phyloP scores from a whole-genome alignment of 352 stramenopile species.

The Thraustochytrium sp. region DNA sequence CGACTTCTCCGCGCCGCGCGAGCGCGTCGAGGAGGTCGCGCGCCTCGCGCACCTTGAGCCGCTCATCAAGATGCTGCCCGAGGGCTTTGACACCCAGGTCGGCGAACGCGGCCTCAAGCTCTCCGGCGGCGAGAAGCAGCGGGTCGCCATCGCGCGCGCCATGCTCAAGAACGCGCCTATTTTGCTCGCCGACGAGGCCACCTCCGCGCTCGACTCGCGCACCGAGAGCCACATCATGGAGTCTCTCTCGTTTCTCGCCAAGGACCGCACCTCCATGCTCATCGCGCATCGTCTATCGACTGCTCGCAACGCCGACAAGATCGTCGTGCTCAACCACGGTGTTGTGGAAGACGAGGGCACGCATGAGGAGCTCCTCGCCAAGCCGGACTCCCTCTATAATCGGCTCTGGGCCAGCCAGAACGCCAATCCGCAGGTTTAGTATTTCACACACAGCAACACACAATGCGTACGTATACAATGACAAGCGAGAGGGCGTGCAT shows the following conservation, averaged over 20 bases:
- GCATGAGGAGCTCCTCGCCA: slow-evolving; percentile 76
- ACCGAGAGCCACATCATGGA: slow-evolving; percentile 73
- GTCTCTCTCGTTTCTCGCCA: slow-evolving; percentile 61
- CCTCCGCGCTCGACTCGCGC: slow-evolving; percentile 66
- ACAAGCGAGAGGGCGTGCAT: no score
- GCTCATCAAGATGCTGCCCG: slow-evolving; percentile 73
- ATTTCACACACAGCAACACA: no score
- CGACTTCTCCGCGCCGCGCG: slow-evolving; percentile 61
- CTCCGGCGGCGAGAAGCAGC: slow-evolving; percentile 85
- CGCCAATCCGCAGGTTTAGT: not conserved
- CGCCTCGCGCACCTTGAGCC: slow-evolving; percentile 80
- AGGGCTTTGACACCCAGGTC: slow-evolving; percentile 83
- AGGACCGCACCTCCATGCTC: slow-evolving; percentile 66
- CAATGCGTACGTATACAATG: no score
- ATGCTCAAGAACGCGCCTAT: slow-evolving; percentile 81
- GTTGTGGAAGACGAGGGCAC: slow-evolving; percentile 75
- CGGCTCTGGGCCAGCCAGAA: slow-evolving; percentile 16
- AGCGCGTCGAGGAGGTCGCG: slow-evolving; percentile 75
- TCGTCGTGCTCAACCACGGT: slow-evolving; percentile 85
- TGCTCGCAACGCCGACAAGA: slow-evolving; percentile 83
- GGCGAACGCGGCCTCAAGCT: slow-evolving; percentile 82
- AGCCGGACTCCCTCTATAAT: slow-evolving; percentile 28
- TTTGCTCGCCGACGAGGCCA: slow-evolving; percentile 66
- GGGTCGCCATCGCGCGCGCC: slow-evolving; percentile 83
- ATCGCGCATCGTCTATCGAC: slow-evolving; percentile 95